Evolutionary conservation across 257 asterid genomes (phyloP).

Genomic region (Nicotiana obtusifolia): DNA sequence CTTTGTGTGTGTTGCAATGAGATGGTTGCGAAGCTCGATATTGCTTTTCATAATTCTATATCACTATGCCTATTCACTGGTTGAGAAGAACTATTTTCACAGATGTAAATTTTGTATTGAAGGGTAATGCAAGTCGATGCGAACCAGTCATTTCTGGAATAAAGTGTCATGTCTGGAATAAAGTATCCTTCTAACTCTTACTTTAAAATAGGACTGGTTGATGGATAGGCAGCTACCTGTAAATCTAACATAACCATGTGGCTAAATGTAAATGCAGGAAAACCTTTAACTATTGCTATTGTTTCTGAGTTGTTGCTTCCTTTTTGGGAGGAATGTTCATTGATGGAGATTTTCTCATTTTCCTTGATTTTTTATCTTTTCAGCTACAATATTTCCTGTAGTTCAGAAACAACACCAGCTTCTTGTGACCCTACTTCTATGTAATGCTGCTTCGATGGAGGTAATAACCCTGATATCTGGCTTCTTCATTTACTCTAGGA

Average conservation of each 20-base stretch:
- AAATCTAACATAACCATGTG: neutral
- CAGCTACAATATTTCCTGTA: constrained; percentile 87
- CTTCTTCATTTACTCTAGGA: neutral
- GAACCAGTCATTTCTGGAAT: neutral
- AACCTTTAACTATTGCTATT: neutral
- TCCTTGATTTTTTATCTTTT: constrained; percentile 17
- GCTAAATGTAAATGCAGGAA: neutral
- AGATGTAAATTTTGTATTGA: neutral
- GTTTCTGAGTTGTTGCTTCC: neutral
- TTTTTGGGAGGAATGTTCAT: neutral
- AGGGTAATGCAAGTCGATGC: neutral
- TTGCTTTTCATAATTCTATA: neutral
- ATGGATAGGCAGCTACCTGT: neutral
- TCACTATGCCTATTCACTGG: neutral
- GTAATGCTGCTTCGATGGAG: constrained; percentile 97
- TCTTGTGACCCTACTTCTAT: constrained; percentile 87
- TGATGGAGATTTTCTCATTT: neutral
- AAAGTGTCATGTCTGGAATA: neutral
- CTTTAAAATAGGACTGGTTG: neutral
- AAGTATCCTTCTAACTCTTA: neutral
- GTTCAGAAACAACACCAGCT: constrained; percentile 98
- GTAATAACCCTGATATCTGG: constrained; percentile 28
- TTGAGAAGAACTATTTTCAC: too few relatives aligned
- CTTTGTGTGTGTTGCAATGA: neutral
- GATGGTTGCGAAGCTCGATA: neutral